Evolutionary conservation across 73 alveolate species (phyloP).

Genomic region (Breviolum minutum): DNA sequence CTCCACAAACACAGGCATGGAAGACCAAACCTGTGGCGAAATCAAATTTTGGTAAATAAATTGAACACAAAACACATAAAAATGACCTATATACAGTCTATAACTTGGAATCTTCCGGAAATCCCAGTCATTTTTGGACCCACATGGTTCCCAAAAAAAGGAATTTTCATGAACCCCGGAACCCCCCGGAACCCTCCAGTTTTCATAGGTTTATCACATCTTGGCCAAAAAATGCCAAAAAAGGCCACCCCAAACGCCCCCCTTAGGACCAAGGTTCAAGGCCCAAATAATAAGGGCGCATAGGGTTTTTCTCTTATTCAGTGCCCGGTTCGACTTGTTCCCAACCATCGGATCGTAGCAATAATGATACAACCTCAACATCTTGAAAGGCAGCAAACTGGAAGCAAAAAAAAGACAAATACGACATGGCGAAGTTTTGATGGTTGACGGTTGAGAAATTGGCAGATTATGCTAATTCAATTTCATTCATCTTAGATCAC

Average conservation of each 20-base stretch:
- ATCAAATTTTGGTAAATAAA: not conserved
- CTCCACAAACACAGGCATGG: not conserved
- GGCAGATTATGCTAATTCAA: not conserved
- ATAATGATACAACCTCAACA: not conserved
- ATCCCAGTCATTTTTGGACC: too few relatives aligned
- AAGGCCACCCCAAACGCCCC: too few relatives aligned
- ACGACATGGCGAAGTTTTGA: not conserved
- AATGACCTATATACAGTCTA: not conserved
- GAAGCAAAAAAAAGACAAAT: not conserved
- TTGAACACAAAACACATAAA: not conserved
- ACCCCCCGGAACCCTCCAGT: not conserved
- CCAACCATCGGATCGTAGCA: slow-evolving; percentile 18
- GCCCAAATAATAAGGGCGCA: slow-evolving; percentile 58
- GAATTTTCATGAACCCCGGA: not conserved
- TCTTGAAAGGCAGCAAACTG: not conserved
- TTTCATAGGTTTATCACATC: not conserved
- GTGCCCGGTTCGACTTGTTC: not conserved
- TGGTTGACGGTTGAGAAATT: not conserved
- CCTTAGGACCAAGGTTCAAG: slow-evolving; percentile 2
- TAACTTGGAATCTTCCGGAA: too few relatives aligned
- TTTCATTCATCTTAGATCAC: too few relatives aligned
- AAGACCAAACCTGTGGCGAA: not conserved
- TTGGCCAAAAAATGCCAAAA: not conserved
- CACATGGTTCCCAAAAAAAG: not conserved
- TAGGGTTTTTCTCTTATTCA: not conserved